Percentiles rank a stretch among this genome's conserved stretches.
Evolutionary conservation across 345 rosid species (phyloP).

Genomic region (Salix dunnii): DNA sequence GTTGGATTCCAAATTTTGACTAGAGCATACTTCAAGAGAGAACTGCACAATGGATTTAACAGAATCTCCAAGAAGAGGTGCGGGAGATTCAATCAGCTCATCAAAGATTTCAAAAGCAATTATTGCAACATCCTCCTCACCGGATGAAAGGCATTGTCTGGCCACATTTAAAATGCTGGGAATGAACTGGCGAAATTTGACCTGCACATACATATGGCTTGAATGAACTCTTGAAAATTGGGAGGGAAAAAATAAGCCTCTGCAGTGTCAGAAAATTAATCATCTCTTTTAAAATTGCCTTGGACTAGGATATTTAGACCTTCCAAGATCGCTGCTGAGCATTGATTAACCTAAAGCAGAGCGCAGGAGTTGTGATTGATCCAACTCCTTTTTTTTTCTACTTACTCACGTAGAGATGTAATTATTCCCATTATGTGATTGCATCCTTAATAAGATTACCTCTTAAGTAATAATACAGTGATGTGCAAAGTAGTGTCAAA

Average conservation of each 20-base stretch:
- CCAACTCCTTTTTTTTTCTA: background rate
- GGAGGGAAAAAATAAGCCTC: background rate
- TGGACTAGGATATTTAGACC: background rate
- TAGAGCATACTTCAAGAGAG: slow-evolving; percentile 95
- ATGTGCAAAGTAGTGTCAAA: background rate
- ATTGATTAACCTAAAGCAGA: background rate
- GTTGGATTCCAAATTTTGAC: slow-evolving; percentile 69
- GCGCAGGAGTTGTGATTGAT: background rate
- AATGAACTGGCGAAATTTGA: slow-evolving; percentile 91
- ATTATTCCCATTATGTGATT: background rate
- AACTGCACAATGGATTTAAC: slow-evolving; percentile 91
- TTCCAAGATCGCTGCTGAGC: background rate
- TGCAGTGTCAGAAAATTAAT: background rate
- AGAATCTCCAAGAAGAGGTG: slow-evolving; percentile 97
- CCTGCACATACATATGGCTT: slow-evolving; percentile 39
- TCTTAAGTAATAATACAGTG: background rate
- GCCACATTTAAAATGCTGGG: slow-evolving; percentile 96
- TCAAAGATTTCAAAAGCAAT: slow-evolving; percentile 99
- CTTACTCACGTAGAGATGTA: background rate
- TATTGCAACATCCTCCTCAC: slow-evolving; percentile 95
- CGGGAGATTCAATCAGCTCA: slow-evolving; percentile 96
- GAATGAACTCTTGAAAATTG: background rate
- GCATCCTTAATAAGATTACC: background rate
- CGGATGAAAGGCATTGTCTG: slow-evolving; percentile 84
- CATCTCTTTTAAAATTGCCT: background rate